These are phyloP conservation scores for Przewalskia tangutica DNA, from an alignment of 257 asterid species.

Conservation along the genomic window DNA sequence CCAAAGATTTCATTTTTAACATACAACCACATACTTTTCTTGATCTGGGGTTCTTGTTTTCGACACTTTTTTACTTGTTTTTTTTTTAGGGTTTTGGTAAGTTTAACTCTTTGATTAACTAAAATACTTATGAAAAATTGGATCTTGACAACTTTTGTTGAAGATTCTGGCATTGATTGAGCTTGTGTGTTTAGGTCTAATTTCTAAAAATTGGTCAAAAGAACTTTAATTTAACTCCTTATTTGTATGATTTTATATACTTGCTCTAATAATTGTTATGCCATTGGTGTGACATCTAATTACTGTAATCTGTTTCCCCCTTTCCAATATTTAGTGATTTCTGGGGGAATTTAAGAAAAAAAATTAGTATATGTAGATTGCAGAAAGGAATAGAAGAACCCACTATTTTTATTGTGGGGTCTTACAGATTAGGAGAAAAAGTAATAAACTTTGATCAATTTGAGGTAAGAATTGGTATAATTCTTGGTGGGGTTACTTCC, in stretches of 20 bases:
- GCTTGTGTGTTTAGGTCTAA: conserved; percentile 15
- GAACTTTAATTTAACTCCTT: neutral
- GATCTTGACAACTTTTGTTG: conserved; percentile 36
- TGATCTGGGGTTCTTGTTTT: conserved; percentile 17
- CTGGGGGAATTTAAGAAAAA: conserved; percentile 13
- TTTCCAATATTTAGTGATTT: conserved; percentile 27
- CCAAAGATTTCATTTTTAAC: conserved; percentile 15
- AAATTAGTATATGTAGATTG: conserved; percentile 11
- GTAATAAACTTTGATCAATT: neutral
- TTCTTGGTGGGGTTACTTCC: conserved; percentile 24
- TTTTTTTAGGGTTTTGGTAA: neutral
- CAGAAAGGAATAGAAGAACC: neutral
- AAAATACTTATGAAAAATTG: conserved; percentile 16
- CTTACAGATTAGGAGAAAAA: conserved; percentile 5
- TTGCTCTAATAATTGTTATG: neutral
- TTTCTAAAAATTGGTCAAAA: neutral
- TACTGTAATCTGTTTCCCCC: conserved; percentile 20
- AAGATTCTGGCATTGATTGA: conserved; percentile 71
- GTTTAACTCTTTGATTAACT: neutral
- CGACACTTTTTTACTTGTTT: neutral
- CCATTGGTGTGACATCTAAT: conserved; percentile 19
- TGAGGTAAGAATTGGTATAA: no score
- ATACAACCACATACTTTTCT: neutral
- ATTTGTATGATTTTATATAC: conserved; percentile 1
- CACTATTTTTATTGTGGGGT: conserved; percentile 69